Base-by-base conservation (phyloP, 371 early-diverging fungal genomes). In the Circinella minor region DNA sequence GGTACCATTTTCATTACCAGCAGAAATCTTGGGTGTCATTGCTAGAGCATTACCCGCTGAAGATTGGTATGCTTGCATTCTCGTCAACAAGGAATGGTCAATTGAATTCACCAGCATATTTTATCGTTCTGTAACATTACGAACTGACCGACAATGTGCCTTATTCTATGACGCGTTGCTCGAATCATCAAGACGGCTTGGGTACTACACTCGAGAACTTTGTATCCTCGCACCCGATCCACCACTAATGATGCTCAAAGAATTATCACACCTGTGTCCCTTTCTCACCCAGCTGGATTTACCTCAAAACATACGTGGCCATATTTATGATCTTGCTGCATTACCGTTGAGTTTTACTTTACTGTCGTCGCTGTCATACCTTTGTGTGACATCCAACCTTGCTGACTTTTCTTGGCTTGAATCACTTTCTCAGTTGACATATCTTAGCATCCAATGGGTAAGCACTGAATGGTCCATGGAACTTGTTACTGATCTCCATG, bases 21-120 rank as follows among this genome's bases (percentile, higher is more conserved):
- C 27, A 10, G 65, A 65, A 54, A 48, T 65, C 65, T 36, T 65
- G 13, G 27, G 36, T 37, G n/a, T 65, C 65, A 65, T 65, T 54
- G 48, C 48, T 13, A 34, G 27, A 13, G 18, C 46, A 46, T n/a
- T 65, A 8, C 14, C 54, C 4, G 11, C 8, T 3, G 65, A 65
- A 36, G 65, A 65, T 36, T 38, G 51, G 49, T 54, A 34, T 36
- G 54, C 65, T 14, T 49, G 65, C 37, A 48, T 65, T 27, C 38
- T 36, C 13, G 54, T 65, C n/a, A 48, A 49, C 18, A 46, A 54
- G 10, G 48, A 49, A 9, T 65, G 65, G 65, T 65, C 65, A 20
- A 65, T 34, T 18, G 65, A 46, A 15, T 65, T 65, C 18, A 65
- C 54, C 9, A 8, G 37, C 4, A 9, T 14, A 14, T 49, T 65